phyloP scores from a whole-genome alignment of 2,329 filamentous ascomycete species.

The Colletotrichum spinosum region DNA sequence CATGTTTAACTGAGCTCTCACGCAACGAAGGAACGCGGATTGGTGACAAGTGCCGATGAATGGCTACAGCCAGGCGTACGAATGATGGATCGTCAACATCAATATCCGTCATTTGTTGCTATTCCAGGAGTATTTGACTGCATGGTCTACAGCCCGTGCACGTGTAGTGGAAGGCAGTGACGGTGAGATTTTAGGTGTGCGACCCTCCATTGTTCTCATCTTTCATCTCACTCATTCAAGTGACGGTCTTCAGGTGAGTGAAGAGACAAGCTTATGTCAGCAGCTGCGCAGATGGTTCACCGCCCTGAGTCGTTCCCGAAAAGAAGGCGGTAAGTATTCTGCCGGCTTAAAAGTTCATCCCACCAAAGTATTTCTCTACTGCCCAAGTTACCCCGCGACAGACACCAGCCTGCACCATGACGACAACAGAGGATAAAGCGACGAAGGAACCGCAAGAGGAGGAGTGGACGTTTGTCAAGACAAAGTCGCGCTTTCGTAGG shows the following conservation, averaged over 20 bases:
- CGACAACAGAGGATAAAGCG: slow-evolving; percentile 13
- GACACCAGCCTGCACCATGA: slow-evolving; percentile 15
- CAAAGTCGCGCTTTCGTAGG: slow-evolving; percentile 36
- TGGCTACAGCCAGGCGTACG: no score
- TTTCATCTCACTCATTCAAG: background rate
- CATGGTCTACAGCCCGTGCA: no score
- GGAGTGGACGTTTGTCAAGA: slow-evolving; percentile 40
- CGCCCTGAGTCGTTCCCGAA: background rate
- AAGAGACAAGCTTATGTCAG: background rate
- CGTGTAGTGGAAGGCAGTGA: background rate
- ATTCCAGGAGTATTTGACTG: no score
- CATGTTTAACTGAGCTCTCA: no score
- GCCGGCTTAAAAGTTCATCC: slow-evolving; percentile 35
- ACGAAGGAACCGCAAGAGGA: slow-evolving; percentile 25
- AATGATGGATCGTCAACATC: no score
- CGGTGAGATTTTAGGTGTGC: slow-evolving; percentile 29
- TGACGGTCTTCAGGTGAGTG: background rate
- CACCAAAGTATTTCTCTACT: slow-evolving; percentile 11
- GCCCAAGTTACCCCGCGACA: background rate
- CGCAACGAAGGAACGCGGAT: no score
- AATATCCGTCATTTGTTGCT: no score
- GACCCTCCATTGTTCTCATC: background rate
- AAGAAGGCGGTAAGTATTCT: slow-evolving; percentile 29
- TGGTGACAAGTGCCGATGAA: no score
- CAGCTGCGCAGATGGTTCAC: background rate